These are phyloP conservation scores for Trypanosoma boissoni DNA, from an alignment of 208 protist genomes.

Conservation along the genomic window DNA sequence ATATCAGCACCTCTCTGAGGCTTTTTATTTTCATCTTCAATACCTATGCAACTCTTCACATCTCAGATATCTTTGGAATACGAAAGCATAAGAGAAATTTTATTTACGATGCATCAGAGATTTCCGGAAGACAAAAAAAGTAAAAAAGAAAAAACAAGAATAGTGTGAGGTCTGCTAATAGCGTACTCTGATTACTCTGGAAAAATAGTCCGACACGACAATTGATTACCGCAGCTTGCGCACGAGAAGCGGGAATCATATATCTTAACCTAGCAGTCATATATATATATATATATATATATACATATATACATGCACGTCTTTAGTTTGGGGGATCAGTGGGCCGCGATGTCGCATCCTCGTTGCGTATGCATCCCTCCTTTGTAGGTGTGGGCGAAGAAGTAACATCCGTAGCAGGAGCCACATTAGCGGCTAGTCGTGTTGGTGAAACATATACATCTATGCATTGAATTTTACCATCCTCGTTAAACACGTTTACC, in stretches of 20 bases:
- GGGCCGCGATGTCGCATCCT: background rate
- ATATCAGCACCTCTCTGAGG: too few relatives aligned
- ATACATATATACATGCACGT: background rate
- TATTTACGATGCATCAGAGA: too few relatives aligned
- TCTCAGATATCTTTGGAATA: too few relatives aligned
- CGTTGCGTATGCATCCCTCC: background rate
- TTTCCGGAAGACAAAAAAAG: background rate
- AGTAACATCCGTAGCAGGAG: background rate
- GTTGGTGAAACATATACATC: conserved; percentile 75
- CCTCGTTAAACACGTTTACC: conserved; percentile 72
- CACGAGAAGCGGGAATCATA: conserved; percentile 86
- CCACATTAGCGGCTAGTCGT: conserved; percentile 30
- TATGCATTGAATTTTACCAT: conserved; percentile 57
- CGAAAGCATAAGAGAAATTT: too few relatives aligned
- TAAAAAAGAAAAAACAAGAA: background rate
- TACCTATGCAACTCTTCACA: too few relatives aligned
- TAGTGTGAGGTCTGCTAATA: too few relatives aligned
- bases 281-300: too few relatives aligned
- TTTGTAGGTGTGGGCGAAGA: background rate
- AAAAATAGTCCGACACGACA: conserved; percentile 45
- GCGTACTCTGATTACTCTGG: background rate
- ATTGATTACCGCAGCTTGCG: conserved; percentile 81
- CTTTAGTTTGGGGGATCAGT: background rate
- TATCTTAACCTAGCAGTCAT: conserved; percentile 79
- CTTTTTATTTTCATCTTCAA: too few relatives aligned